Conservation (phyloP, 768 basidiomycete species). For the Coprinellus micaceus region DNA sequence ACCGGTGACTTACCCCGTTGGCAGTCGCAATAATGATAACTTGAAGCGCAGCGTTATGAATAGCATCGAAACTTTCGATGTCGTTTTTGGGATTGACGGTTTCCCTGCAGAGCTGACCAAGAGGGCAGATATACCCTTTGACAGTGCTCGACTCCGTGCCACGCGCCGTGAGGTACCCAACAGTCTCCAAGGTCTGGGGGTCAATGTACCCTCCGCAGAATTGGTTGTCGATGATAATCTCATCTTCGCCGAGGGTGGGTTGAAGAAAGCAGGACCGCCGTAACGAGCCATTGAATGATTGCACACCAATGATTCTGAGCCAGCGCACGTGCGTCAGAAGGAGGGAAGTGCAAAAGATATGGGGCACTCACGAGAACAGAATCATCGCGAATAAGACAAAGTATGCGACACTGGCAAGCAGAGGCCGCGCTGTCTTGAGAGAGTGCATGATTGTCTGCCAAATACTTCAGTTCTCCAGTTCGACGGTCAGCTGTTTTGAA, state of each 20-base stretch:
- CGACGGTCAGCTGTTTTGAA: not conserved
- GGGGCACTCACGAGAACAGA: constrained; percentile 70
- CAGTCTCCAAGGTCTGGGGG: constrained; percentile 44
- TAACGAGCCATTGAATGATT: constrained; percentile 86
- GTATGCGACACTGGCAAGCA: constrained; percentile 86
- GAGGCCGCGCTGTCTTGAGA: constrained; percentile 82
- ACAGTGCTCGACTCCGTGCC: constrained; percentile 22
- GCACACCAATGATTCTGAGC: constrained; percentile 79
- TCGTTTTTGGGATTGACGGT: constrained; percentile 59
- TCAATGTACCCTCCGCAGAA: constrained; percentile 83
- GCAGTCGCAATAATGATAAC: constrained; percentile 81
- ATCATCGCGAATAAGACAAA: constrained; percentile 89
- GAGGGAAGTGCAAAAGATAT: not conserved
- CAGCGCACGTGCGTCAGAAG: not conserved
- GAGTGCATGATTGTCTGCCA: constrained; percentile 80
- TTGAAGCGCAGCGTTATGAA: constrained; percentile 78
- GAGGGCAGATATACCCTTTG: constrained; percentile 90
- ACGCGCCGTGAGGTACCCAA: constrained; percentile 32
- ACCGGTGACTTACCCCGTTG: constrained; percentile 54
- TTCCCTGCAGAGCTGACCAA: constrained; percentile 79
- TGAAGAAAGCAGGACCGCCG: constrained; percentile 58
- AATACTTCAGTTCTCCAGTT: constrained; percentile 9
- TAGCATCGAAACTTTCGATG: constrained; percentile 83
- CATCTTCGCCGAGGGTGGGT: constrained; percentile 51
- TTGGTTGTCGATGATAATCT: constrained; percentile 45